A percentile compares a stretch with the other conserved stretches of the same genome.
Conservation (phyloP, 2,329 filamentous ascomycete genomes). For the Arthrobotrys entomopaga region DNA sequence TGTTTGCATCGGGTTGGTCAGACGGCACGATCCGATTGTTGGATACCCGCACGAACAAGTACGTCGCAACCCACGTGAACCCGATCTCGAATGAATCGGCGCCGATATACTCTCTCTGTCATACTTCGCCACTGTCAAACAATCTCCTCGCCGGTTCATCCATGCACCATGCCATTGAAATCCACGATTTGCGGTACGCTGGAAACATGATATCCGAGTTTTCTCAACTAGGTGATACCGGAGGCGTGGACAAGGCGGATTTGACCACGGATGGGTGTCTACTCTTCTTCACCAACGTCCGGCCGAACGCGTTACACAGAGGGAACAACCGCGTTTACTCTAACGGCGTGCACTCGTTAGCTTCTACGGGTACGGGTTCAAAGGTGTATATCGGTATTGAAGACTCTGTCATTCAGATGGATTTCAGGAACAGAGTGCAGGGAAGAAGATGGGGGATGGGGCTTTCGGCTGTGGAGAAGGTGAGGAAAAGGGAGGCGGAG, state of each 20-base stretch:
- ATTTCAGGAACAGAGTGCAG: conserved; percentile 31
- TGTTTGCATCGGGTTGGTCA: conserved; percentile 48
- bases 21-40: conserved; percentile 39
- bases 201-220: conserved; percentile 17
- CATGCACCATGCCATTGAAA: conserved; percentile 26
- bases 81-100: conserved; percentile 13
- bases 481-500: conserved; percentile 33
- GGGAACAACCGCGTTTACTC: not conserved
- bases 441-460: conserved; percentile 17
- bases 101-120: conserved; percentile 37
- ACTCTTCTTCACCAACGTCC: conserved; percentile 15
- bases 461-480: conserved; percentile 17
- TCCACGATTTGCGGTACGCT: conserved; percentile 42
- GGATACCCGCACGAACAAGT: conserved; percentile 23
- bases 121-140: conserved; percentile 31
- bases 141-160: conserved; percentile 29
- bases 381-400: conserved; percentile 32
- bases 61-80: conserved; percentile 28
- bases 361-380: not conserved
- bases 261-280: conserved; percentile 17
- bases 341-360: conserved; percentile 22
- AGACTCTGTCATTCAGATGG: conserved; percentile 13
- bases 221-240: not conserved
- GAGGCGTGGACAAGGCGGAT: not conserved
- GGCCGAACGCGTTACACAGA: not conserved